A percentile compares a stretch with the other conserved stretches of the same genome.
Evolutionary conservation across 176 grass and related monocot species (phyloP).

Genomic region (Metroxylon sagu): DNA sequence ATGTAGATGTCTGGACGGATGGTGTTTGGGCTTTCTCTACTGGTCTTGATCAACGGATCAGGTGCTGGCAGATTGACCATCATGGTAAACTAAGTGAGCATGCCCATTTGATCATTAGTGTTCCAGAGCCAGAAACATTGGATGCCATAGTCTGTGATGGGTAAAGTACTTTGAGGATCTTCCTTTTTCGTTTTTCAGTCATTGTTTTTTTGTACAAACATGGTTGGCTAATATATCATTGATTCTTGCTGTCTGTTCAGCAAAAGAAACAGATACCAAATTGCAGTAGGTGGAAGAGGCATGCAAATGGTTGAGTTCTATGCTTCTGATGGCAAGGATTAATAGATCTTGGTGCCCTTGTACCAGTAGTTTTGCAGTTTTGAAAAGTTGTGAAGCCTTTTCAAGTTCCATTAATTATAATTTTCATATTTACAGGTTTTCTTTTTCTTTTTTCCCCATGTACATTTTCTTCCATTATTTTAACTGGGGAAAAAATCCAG

Average conservation of each 20-base stretch:
- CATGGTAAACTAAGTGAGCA: constrained; percentile 34
- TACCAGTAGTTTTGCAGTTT: too few species aligned
- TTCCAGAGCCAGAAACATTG: constrained; percentile 92
- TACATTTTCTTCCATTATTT: too few species aligned
- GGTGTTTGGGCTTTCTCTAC: constrained; percentile 71
- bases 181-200: not conserved
- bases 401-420: too few species aligned
- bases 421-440: too few species aligned
- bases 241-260: constrained; percentile 19
- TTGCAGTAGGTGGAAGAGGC: constrained; percentile 79
- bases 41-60: constrained; percentile 87
- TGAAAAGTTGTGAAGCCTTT: too few species aligned
- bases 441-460: too few species aligned
- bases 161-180: constrained; percentile 12
- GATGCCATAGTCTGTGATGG: constrained; percentile 42
- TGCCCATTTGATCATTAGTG: constrained; percentile 55
- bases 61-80: constrained; percentile 50
- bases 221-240: not conserved
- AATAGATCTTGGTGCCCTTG: too few species aligned
- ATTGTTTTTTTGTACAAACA: not conserved
- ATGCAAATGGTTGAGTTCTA: constrained; percentile 84
- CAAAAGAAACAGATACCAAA: constrained; percentile 35
- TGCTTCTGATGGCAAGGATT: not conserved
- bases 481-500: too few species aligned
- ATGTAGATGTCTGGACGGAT: constrained; percentile 73